These are phyloP conservation scores for Nitzschia sp. DNA, from an alignment of 108 stramenopile species.

Conservation along the genomic window DNA sequence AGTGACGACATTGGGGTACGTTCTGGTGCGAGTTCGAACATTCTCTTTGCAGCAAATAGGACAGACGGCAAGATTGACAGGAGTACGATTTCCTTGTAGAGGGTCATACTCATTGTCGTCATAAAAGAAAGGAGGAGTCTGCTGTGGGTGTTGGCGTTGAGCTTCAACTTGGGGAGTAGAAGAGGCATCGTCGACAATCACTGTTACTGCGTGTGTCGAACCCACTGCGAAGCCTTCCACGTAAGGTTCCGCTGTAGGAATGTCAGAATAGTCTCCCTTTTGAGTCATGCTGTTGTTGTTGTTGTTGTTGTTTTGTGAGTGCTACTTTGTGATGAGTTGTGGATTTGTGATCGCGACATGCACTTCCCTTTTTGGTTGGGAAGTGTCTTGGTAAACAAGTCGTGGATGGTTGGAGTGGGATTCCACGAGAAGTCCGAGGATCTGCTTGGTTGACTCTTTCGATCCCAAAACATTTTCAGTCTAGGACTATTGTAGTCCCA, in stretches of 20 bases:
- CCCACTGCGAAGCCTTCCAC: slow-evolving; percentile 12
- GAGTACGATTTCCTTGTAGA: slow-evolving; percentile 10
- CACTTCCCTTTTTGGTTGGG: no score
- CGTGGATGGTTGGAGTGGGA: no score
- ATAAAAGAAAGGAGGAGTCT: neutral
- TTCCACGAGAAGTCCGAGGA: no score
- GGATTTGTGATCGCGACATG: no score
- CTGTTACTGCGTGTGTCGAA: slow-evolving; percentile 12
- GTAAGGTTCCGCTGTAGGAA: slow-evolving; percentile 16
- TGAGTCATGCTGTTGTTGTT: slow-evolving; percentile 4
- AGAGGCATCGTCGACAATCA: slow-evolving; percentile 12
- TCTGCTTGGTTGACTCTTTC: no score
- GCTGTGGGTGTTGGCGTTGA: no score
- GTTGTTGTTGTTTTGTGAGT: neutral
- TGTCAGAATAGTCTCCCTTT: neutral
- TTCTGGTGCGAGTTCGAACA: slow-evolving; percentile 18
- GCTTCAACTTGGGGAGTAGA: neutral
- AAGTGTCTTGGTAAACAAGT: no score
- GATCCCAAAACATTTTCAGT: no score
- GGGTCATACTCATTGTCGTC: neutral
- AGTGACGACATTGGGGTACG: slow-evolving; percentile 22
- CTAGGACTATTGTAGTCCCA: no score
- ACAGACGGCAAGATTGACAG: slow-evolving; percentile 11
- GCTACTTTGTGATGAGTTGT: no score
- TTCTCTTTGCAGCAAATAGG: slow-evolving; percentile 10